These are phyloP conservation scores for Fomitopsis pinicola DNA, from an alignment of 1,284 basidiomycete genomes.

Conservation along the genomic window DNA sequence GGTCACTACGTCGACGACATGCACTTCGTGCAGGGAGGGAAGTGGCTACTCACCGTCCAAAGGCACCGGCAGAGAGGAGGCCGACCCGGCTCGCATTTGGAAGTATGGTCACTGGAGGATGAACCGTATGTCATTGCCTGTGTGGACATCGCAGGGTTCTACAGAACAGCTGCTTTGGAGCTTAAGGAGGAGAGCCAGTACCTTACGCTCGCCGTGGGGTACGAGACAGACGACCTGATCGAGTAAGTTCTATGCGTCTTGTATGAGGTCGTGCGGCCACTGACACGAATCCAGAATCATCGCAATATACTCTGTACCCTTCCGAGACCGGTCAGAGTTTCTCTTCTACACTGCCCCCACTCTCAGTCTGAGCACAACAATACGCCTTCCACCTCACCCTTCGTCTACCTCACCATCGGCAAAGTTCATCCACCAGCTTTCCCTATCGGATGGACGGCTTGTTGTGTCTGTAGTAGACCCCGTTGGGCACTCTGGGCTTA, in stretches of 20 bases:
- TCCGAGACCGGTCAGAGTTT: conserved; percentile 15
- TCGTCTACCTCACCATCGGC: conserved; percentile 11
- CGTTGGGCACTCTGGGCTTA: conserved; percentile 21
- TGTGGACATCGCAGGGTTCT: conserved; percentile 32
- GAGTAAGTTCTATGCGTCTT: conserved; percentile 19
- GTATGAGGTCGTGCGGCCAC: background rate
- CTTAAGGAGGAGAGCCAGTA: conserved; percentile 20
- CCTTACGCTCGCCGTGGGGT: conserved; percentile 29
- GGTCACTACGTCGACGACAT: conserved; percentile 34
- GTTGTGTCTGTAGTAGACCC: conserved; percentile 32
- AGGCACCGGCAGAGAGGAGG: conserved; percentile 28
- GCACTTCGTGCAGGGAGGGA: conserved; percentile 37
- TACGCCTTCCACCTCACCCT: conserved; percentile 18
- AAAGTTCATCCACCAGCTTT: conserved; percentile 24
- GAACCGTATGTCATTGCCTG: conserved; percentile 28
- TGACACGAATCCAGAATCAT: conserved; percentile 17
- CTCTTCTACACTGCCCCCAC: conserved; percentile 15
- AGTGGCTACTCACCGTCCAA: conserved; percentile 45
- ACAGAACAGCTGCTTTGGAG: conserved; percentile 31
- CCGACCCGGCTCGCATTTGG: conserved; percentile 28
- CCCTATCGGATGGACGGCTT: conserved; percentile 26
- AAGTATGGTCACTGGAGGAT: conserved; percentile 36
- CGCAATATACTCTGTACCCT: conserved; percentile 21
- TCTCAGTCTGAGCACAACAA: conserved; percentile 16
- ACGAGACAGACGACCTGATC: conserved; percentile 16